These are phyloP conservation scores for Phialophora tarda DNA, from an alignment of 2,329 filamentous ascomycete species.

Conservation along the genomic window DNA sequence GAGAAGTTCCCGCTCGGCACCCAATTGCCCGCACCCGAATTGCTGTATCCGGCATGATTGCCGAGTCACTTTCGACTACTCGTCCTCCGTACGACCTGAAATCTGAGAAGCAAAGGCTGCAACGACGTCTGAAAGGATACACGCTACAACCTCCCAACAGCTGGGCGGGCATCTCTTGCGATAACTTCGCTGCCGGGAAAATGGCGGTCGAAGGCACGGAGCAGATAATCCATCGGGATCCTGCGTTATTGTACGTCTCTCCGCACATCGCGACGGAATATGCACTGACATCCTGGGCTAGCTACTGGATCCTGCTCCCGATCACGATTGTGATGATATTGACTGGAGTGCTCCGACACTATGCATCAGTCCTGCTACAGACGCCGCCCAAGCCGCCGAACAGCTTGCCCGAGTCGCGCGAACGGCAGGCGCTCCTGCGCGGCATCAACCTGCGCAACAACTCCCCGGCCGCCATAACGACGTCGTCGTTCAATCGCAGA, in stretches of 20 bases:
- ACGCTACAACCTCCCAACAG: neutral
- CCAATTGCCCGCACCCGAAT: neutral
- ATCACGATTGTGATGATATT: conserved; percentile 98
- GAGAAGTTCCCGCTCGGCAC: neutral
- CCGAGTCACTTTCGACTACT: neutral
- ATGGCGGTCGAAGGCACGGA: conserved; percentile 82
- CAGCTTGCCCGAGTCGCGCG: conserved; percentile 66
- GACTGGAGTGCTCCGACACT: conserved; percentile 94
- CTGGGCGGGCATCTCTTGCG: neutral
- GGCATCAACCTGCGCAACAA: conserved; percentile 85
- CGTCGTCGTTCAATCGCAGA: conserved; percentile 75
- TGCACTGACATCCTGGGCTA: conserved; percentile 49
- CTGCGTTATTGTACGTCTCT: conserved; percentile 84
- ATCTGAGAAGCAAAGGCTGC: neutral
- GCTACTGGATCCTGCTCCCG: conserved; percentile 98
- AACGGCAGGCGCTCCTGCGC: conserved; percentile 82
- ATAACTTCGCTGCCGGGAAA: neutral
- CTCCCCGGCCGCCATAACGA: conserved; percentile 78
- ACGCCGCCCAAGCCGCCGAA: conserved; percentile 78
- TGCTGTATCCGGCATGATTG: neutral
- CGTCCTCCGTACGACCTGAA: neutral
- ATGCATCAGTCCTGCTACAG: conserved; percentile 89
- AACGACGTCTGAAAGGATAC: neutral
- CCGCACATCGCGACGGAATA: neutral
- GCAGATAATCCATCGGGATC: conserved; percentile 98